phyloP scores from a whole-genome alignment of 441 rosid genomes.

The Erodium trifolium region DNA sequence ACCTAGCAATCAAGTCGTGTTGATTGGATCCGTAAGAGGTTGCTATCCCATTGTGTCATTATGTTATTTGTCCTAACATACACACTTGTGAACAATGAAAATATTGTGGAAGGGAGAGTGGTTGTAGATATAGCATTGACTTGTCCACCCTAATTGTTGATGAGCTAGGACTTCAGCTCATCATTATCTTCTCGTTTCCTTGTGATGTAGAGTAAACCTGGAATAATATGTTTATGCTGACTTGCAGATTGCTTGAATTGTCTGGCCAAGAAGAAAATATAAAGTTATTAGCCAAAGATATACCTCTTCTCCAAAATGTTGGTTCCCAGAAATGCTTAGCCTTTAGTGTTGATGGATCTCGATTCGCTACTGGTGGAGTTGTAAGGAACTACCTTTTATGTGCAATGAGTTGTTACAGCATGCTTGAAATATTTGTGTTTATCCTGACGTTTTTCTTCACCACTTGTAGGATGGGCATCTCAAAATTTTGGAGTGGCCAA shows the following conservation, averaged over 20 bases:
- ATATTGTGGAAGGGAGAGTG: not conserved
- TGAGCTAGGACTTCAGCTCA: not conserved
- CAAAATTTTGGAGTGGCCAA: conserved; percentile 87
- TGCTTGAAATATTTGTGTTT: conserved; percentile 2
- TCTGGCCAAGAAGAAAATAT: conserved; percentile 34
- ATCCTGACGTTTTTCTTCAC: conserved; percentile 15
- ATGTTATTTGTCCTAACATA: not conserved
- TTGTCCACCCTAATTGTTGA: too few species aligned
- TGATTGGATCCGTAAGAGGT: not conserved
- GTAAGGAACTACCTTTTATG: conserved; percentile 35
- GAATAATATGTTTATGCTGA: conserved; percentile 14
- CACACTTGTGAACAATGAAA: not conserved
- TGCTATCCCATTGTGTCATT: not conserved
- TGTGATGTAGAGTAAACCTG: not conserved
- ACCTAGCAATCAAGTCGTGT: not conserved
- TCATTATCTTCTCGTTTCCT: not conserved
- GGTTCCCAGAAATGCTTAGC: conserved; percentile 74
- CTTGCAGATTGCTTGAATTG: conserved; percentile 68
- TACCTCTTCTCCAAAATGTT: conserved; percentile 51
- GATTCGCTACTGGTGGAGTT: conserved; percentile 77
- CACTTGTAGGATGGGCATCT: conserved; percentile 71
- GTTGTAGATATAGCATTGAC: not conserved
- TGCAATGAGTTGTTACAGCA: not conserved
- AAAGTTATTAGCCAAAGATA: conserved; percentile 47
- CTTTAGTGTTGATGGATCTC: conserved; percentile 89